A percentile compares a stretch with the other conserved stretches of the same genome.
phyloP scores from a whole-genome alignment of 2,329 filamentous ascomycete species.

The Trichophyton simii region DNA sequence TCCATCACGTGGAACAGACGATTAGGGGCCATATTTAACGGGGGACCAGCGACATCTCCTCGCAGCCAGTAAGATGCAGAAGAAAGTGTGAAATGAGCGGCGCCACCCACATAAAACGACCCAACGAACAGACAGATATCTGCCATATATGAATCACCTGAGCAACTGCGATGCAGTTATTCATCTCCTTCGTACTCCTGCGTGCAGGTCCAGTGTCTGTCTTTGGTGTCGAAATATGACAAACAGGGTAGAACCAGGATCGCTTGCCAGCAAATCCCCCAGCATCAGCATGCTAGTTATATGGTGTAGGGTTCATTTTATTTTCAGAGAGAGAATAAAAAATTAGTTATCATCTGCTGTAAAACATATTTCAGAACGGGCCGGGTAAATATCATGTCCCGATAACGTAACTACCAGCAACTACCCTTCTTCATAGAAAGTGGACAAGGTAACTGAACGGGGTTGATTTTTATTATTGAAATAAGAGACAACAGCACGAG shows the following conservation, averaged over 20 bases:
- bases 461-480: background rate
- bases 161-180: background rate
- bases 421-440: background rate
- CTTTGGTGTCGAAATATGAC: background rate
- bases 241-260: background rate
- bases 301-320: background rate
- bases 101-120: background rate
- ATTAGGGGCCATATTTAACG: background rate
- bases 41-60: background rate
- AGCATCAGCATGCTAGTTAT: background rate
- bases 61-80: background rate
- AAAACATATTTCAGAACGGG: background rate
- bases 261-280: background rate
- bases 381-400: background rate
- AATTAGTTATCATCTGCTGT: background rate
- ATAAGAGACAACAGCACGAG: background rate
- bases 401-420: background rate
- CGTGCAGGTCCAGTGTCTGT: background rate
- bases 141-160: background rate
- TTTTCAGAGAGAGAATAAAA: background rate
- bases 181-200: background rate
- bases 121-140: slow-evolving; percentile 1
- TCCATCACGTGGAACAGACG: background rate
- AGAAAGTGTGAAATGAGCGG: background rate
- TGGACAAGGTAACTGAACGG: background rate